Conservation (phyloP, 2,329 filamentous ascomycete species). For the Aspergillus sclerotialis region DNA sequence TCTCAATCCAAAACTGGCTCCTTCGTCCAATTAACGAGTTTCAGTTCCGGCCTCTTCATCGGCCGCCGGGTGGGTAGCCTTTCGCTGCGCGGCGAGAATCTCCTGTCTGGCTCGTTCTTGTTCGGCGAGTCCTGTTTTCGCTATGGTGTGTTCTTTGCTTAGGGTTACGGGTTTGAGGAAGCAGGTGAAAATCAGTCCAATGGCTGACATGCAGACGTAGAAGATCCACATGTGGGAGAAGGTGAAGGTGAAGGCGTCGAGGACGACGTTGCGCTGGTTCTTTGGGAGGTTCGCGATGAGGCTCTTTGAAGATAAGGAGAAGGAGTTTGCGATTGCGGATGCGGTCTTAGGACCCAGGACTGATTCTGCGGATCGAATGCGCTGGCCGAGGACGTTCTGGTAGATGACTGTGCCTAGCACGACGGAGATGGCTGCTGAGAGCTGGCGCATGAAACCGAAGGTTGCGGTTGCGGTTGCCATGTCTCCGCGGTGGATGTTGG, state of each 20-base stretch:
- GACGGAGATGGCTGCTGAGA: constrained; percentile 52
- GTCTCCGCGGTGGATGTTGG: constrained; percentile 52
- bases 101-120: constrained; percentile 38
- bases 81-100: constrained; percentile 17
- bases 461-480: constrained; percentile 58
- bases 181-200: constrained; percentile 33
- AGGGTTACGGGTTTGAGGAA: constrained; percentile 33
- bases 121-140: constrained; percentile 39
- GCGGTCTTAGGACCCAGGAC: constrained; percentile 24
- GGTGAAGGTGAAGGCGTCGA: constrained; percentile 35
- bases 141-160: constrained; percentile 35
- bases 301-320: constrained; percentile 28
- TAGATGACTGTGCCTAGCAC: constrained; percentile 51
- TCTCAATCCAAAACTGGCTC: too few relatives aligned
- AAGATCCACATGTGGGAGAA: constrained; percentile 47
- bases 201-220: constrained; percentile 32
- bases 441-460: constrained; percentile 54
- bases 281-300: constrained; percentile 27
- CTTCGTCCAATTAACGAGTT: too few relatives aligned
- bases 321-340: constrained; percentile 19
- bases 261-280: constrained; percentile 30
- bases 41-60: too few relatives aligned
- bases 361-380: constrained; percentile 19
- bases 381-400: constrained; percentile 30
- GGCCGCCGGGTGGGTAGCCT: too few relatives aligned